A percentile compares a stretch with the other conserved stretches of the same genome.
Conservation (phyloP, 805 yeast genomes). For the Ogataea thermomethanolica region DNA sequence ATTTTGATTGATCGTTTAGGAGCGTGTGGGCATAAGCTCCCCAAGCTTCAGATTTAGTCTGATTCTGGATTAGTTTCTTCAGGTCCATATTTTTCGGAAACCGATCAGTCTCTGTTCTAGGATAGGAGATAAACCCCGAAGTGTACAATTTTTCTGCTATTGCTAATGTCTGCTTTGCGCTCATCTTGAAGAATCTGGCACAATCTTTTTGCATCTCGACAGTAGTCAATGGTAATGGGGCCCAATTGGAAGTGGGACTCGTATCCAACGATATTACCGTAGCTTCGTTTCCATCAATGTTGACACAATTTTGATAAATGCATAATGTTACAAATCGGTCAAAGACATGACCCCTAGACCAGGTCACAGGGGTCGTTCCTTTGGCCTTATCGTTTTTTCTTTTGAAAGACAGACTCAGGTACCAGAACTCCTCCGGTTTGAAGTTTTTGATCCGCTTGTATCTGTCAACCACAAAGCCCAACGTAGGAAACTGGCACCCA, state of each 20-base stretch:
- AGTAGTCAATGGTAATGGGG: slow-evolving; percentile 91
- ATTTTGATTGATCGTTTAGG: slow-evolving; percentile 41
- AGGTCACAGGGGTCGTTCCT: slow-evolving; percentile 46
- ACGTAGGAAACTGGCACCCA: slow-evolving; percentile 91
- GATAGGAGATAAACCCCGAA: slow-evolving; percentile 85
- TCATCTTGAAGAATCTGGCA: slow-evolving; percentile 64
- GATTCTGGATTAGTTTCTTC: slow-evolving; percentile 55
- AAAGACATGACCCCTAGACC: slow-evolving; percentile 72
- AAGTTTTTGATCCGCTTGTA: slow-evolving; percentile 72
- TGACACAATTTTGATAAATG: slow-evolving; percentile 66
- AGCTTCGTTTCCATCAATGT: slow-evolving; percentile 42
- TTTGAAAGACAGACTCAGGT: slow-evolving; percentile 49
- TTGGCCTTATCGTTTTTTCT: slow-evolving; percentile 32
- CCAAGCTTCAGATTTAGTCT: slow-evolving; percentile 57
- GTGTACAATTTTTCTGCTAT: slow-evolving; percentile 84
- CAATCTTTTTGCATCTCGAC: slow-evolving; percentile 90
- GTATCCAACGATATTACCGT: slow-evolving; percentile 47
- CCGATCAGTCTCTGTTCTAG: slow-evolving; percentile 94
- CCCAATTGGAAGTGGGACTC: slow-evolving; percentile 68
- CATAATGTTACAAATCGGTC: slow-evolving; percentile 64
- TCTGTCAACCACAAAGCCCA: slow-evolving; percentile 94
- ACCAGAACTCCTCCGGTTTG: slow-evolving; percentile 79
- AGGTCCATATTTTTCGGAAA: slow-evolving; percentile 80
- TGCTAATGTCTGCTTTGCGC: slow-evolving; percentile 75
- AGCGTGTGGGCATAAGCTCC: slow-evolving; percentile 60